Evolutionary conservation across 192 early-diverging fungal species (phyloP).

Genomic region (Dimargaris xerosporica): DNA sequence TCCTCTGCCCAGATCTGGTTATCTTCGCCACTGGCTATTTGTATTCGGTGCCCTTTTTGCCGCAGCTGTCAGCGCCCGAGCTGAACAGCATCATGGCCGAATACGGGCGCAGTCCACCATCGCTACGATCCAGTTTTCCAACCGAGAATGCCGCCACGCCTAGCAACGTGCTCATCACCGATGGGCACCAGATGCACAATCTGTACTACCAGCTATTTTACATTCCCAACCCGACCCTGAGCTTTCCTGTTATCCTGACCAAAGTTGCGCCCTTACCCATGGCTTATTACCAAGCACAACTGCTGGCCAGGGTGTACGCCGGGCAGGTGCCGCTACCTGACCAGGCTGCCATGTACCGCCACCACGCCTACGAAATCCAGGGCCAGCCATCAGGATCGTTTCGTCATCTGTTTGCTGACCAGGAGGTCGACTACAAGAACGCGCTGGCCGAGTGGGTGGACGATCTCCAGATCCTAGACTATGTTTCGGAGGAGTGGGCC

Average conservation of each 20-base stretch:
- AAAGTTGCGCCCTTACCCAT: conserved; percentile 35
- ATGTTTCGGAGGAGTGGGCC: conserved; percentile 15
- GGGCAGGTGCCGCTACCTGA: conserved; percentile 10
- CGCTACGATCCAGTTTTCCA: background rate
- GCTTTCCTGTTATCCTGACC: conserved; percentile 33
- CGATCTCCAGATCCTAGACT: conserved; percentile 10
- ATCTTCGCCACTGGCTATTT: conserved; percentile 43
- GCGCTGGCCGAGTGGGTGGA: conserved; percentile 19
- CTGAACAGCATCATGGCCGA: background rate
- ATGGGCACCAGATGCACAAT: conserved; percentile 22
- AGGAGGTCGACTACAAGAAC: conserved; percentile 20
- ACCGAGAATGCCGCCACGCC: background rate
- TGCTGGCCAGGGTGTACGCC: conserved; percentile 20
- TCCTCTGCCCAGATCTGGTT: conserved; percentile 22
- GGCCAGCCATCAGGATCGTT: background rate
- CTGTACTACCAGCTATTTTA: conserved; percentile 29
- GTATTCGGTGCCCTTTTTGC: conserved; percentile 37
- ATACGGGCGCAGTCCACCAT: background rate
- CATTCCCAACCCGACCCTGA: conserved; percentile 23
- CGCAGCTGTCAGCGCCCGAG: conserved; percentile 9
- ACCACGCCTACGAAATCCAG: background rate
- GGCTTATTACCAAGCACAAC: conserved; percentile 26
- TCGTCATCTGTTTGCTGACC: conserved; percentile 13
- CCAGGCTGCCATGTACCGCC: conserved; percentile 12
- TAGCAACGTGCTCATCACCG: conserved; percentile 15